Evolutionary conservation across 495 filamentous ascomycete species (phyloP), one percentile per base, ranked within the genome.

Genomic region (Massariosphaeria phaeospora): DNA sequence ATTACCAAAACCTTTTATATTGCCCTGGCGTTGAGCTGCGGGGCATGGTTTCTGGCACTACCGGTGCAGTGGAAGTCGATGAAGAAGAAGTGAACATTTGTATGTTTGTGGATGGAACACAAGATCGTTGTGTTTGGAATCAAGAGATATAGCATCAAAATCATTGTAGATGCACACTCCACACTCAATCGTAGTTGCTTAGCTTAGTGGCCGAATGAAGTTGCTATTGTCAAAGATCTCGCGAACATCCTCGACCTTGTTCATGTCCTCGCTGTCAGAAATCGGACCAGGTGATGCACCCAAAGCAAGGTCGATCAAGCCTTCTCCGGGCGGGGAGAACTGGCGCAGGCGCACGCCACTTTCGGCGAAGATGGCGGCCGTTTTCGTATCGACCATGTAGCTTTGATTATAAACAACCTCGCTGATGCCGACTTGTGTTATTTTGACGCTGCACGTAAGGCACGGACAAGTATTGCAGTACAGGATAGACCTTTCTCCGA

Each of bases 401-500:
- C 88, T 81, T 64, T 93, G 84, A 41, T 80, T 87, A 67, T 94
- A 98, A 24, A 98, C 93, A 23, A 98, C 93, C 73, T 98, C 93
- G 20, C 76, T 81, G 26, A 98, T 95, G 0, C 93, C 93, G 21
- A 96, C 89, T 70, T 98, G 93, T 7, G 86, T 83, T 64, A 98
- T 96, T 69, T 98, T 98, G 72, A 97, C 91, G 58, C 86, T 91
- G 68, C 93, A 98, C n/a, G 93, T 98, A 74, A 97, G 76, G 62
- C 93, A 98, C 11, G 93, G 93, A 63, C 93, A 97, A 15, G 93
- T 98, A 67, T 97, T 88, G 65, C 93, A 96, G 67, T 98, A 98
- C 25, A 98, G 73, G 48, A 85, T 85, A 11, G 86, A 76, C 9
- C 84, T 76, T 43, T 85, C 82, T 30, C 89, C 76, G 59, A 98